Conservation (phyloP, 1,284 basidiomycete species). For the Ceratorhiza oryzae-sativae region DNA sequence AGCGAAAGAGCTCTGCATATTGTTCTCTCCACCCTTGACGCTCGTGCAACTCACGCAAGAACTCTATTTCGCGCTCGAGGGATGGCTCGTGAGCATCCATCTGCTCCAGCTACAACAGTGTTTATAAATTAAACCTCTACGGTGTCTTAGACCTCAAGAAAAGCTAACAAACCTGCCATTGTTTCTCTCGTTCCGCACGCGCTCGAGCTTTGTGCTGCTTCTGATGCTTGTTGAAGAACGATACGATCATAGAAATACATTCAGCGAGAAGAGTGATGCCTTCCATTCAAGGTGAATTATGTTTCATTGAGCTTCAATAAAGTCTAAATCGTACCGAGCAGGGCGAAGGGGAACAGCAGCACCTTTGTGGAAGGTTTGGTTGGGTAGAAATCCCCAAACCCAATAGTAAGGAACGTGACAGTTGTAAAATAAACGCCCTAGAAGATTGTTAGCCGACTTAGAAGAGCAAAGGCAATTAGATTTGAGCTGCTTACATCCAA, state of each 20-base stretch:
- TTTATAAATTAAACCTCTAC: background rate
- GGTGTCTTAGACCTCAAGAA: background rate
- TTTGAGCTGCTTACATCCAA: constrained; percentile 40
- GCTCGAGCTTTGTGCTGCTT: constrained; percentile 33
- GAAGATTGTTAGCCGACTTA: too few species aligned
- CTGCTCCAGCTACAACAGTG: background rate
- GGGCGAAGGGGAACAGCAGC: constrained; percentile 45
- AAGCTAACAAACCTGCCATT: constrained; percentile 33
- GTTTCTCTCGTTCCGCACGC: constrained; percentile 39
- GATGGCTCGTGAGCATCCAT: constrained; percentile 12
- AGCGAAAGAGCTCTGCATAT: constrained; percentile 40
- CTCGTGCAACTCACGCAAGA: constrained; percentile 40
- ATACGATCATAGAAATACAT: constrained; percentile 44
- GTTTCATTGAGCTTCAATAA: background rate
- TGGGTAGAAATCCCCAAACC: constrained; percentile 43
- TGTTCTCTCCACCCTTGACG: constrained; percentile 42
- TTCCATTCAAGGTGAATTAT: background rate
- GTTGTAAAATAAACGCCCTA: constrained; percentile 45
- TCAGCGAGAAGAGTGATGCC: constrained; percentile 45
- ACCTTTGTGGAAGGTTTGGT: constrained; percentile 42
- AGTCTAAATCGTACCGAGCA: constrained; percentile 34
- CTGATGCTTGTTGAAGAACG: constrained; percentile 41
- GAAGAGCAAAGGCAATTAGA: too few species aligned
- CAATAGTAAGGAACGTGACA: constrained; percentile 44
- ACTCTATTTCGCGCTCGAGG: constrained; percentile 43